phyloP scores from a whole-genome alignment of 306 rosid species.

The Cucurbita argyrosperma region DNA sequence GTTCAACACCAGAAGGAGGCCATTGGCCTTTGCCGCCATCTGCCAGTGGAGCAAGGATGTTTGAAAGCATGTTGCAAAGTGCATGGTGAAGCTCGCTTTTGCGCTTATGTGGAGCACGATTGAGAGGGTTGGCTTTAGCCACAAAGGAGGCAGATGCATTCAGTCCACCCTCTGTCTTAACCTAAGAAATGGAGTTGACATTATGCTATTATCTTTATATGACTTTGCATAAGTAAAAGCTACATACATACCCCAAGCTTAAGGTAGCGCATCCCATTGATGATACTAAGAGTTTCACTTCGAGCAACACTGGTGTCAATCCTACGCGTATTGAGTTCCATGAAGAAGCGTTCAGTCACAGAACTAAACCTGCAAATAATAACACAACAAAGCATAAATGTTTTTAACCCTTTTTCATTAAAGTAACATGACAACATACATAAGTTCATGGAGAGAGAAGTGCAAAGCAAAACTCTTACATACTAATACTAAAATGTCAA shows the following conservation, averaged over 20 bases:
- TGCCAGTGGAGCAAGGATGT: conserved; percentile 93
- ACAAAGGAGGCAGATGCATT: conserved; percentile 99
- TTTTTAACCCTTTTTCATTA: neutral
- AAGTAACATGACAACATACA: neutral
- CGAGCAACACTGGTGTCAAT: conserved; percentile 76
- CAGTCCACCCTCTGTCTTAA: conserved; percentile 93
- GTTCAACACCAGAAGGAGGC: conserved; percentile 97
- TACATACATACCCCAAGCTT: conserved; percentile 76
- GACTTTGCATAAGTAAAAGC: conserved; percentile 11
- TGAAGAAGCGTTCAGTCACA: conserved; percentile 95
- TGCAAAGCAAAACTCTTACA: neutral
- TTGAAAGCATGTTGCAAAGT: conserved; percentile 89
- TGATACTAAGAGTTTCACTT: conserved; percentile 94
- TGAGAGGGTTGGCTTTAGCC: conserved; percentile 98
- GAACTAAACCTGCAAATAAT: conserved; percentile 71
- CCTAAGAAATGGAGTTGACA: conserved; percentile 42
- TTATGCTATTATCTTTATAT: conserved; percentile 14
- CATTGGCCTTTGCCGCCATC: conserved; percentile 96
- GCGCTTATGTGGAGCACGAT: conserved; percentile 87
- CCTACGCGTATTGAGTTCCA: conserved; percentile 90
- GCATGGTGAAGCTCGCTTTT: conserved; percentile 98
- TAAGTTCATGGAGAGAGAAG: neutral
- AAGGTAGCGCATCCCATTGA: conserved; percentile 98
- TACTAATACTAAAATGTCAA: neutral
- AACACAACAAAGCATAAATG: neutral